These are phyloP conservation scores for Westerdykella sp. DNA, from an alignment of 2,329 filamentous ascomycete species.

Conservation along the genomic window DNA sequence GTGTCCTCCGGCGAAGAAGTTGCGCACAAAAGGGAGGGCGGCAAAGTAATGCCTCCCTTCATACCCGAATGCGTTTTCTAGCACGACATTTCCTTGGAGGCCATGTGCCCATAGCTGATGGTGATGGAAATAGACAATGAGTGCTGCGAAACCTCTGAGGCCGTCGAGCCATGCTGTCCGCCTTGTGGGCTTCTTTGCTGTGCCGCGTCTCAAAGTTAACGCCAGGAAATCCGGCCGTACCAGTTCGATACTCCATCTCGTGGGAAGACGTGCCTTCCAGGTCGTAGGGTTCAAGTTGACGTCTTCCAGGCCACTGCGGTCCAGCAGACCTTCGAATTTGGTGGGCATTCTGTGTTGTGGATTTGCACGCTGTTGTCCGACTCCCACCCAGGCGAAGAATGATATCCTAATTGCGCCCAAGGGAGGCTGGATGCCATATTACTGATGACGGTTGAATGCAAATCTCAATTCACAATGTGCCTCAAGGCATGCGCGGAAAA, in stretches of 20 bases:
- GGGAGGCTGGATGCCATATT: not conserved
- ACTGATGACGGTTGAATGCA: not conserved
- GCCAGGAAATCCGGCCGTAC: conserved; percentile 28
- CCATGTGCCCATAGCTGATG: conserved; percentile 40
- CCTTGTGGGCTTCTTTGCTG: conserved; percentile 17
- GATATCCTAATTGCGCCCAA: not conserved
- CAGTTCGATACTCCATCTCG: conserved; percentile 26
- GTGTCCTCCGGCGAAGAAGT: conserved; percentile 46
- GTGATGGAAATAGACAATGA: conserved; percentile 60
- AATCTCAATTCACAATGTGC: not conserved
- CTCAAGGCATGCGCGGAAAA: not conserved
- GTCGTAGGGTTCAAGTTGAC: conserved; percentile 15
- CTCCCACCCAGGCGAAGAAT: not conserved
- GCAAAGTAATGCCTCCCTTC: conserved; percentile 26
- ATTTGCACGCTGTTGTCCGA: not conserved
- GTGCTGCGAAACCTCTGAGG: conserved; percentile 59
- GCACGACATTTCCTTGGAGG: conserved; percentile 46
- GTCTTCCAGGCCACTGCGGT: conserved; percentile 21
- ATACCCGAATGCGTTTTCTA: conserved; percentile 28
- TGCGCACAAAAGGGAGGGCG: conserved; percentile 38
- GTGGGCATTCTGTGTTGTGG: conserved; percentile 18
- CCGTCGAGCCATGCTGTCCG: conserved; percentile 50
- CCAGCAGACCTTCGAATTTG: conserved; percentile 24
- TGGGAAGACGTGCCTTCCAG: conserved; percentile 23
- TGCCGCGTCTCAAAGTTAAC: conserved; percentile 10